A percentile compares a stretch with the other conserved stretches of the same genome.
Evolutionary conservation across 208 protist genomes (phyloP).

Genomic region (Leishmania gerbilli): DNA sequence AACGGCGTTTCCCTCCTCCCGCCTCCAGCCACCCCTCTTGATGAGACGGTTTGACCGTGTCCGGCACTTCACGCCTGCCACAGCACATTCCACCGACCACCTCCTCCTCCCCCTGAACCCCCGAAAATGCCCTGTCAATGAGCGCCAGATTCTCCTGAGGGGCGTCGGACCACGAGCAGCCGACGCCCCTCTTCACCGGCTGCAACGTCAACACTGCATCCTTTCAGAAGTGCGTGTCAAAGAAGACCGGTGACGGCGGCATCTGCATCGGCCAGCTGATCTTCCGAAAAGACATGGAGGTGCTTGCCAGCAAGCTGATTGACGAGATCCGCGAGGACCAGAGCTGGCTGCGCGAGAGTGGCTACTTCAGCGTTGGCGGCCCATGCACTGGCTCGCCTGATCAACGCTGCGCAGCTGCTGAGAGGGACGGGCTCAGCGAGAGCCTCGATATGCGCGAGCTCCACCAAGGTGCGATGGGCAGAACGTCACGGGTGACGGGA

Average conservation of each 20-base stretch:
- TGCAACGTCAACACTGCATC: slow-evolving; percentile 24
- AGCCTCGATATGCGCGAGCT: slow-evolving; percentile 27
- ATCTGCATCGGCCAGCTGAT: slow-evolving; percentile 37
- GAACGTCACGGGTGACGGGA: slow-evolving; percentile 26
- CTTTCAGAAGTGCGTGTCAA: slow-evolving; percentile 33
- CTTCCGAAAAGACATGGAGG: slow-evolving; percentile 27
- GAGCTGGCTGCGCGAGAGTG: slow-evolving; percentile 35
- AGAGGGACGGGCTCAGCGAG: slow-evolving; percentile 8
- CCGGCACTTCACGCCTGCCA: background rate
- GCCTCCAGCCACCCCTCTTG: background rate
- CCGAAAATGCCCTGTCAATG: slow-evolving; percentile 3
- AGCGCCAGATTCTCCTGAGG: slow-evolving; percentile 28
- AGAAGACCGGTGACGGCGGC: slow-evolving; percentile 29
- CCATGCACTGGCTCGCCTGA: slow-evolving; percentile 34
- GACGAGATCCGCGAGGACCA: slow-evolving; percentile 32
- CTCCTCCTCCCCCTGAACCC: background rate
- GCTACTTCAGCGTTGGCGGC: slow-evolving; percentile 33
- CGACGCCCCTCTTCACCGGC: slow-evolving; percentile 38
- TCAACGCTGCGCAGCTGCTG: slow-evolving; percentile 43
- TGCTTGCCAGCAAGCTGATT: slow-evolving; percentile 33
- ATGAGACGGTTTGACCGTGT: background rate
- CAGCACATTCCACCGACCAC: background rate
- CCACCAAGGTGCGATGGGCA: slow-evolving; percentile 35
- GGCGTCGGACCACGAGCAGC: slow-evolving; percentile 1
- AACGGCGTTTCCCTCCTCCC: background rate